These are phyloP conservation scores for Malassezia obtusa DNA, from an alignment of 1,284 basidiomycete species.

Conservation along the genomic window DNA sequence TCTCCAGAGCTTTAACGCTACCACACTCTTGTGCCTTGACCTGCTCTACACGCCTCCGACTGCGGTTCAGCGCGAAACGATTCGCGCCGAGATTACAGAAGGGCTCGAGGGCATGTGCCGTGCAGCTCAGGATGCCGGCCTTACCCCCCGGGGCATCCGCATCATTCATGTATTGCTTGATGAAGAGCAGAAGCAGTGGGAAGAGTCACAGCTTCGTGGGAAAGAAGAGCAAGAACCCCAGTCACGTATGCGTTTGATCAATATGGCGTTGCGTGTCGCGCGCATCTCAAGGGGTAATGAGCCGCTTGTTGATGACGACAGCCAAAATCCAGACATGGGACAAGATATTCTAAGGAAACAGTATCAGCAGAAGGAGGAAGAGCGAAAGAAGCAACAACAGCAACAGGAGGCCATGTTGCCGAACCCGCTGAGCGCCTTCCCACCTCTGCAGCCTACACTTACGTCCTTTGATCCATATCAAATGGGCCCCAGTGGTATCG, in stretches of 20 bases:
- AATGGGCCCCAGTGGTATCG: neutral
- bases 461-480: neutral
- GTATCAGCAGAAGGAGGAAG: too few species aligned
- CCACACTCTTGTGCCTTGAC: constrained; percentile 40
- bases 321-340: neutral
- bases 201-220: neutral
- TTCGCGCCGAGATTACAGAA: constrained; percentile 38
- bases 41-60: constrained; percentile 31
- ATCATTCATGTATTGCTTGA: constrained; percentile 40
- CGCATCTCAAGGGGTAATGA: neutral
- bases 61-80: constrained; percentile 22
- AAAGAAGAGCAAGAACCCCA: neutral
- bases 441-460: neutral
- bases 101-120: constrained; percentile 35
- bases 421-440: neutral
- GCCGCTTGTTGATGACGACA: neutral
- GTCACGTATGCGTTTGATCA: neutral
- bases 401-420: too few species aligned
- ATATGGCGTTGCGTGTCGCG: constrained; percentile 5
- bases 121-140: constrained; percentile 19
- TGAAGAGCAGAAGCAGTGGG: constrained; percentile 40
- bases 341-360: too few species aligned
- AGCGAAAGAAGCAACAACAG: too few species aligned
- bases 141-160: constrained; percentile 31
- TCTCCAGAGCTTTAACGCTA: constrained; percentile 35